These are phyloP conservation scores for Salvia sclarea DNA, from an alignment of 305 asterid species.

Conservation along the genomic window DNA sequence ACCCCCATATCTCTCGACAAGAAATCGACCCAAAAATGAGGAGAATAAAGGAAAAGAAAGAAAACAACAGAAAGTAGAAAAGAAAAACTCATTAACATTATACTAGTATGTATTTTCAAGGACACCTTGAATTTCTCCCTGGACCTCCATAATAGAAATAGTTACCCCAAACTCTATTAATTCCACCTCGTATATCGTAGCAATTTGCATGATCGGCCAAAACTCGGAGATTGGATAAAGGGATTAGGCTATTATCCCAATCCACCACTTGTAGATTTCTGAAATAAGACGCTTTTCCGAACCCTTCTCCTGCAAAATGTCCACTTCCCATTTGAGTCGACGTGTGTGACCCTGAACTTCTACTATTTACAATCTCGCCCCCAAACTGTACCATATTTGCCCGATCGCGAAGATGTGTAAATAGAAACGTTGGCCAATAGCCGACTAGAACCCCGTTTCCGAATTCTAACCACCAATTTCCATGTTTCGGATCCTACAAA, in stretches of 20 bases:
- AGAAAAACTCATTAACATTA: neutral
- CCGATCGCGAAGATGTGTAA: constrained; percentile 69
- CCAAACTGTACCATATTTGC: constrained; percentile 97
- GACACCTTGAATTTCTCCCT: constrained; percentile 83
- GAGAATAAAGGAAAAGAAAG: neutral
- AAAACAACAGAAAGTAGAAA: neutral
- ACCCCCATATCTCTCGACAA: constrained; percentile 24
- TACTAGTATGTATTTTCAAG: constrained; percentile 38
- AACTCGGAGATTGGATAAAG: constrained; percentile 69
- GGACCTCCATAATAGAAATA: constrained; percentile 99
- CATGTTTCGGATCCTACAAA: constrained; percentile 90
- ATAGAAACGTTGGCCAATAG: constrained; percentile 86
- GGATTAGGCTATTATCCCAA: constrained; percentile 82
- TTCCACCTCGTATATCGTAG: constrained; percentile 77
- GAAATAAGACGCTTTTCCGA: constrained; percentile 89
- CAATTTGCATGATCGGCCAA: constrained; percentile 83
- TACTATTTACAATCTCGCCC: constrained; percentile 78
- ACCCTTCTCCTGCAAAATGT: constrained; percentile 91
- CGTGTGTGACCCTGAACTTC: constrained; percentile 60
- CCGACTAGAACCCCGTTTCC: constrained; percentile 88
- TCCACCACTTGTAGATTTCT: constrained; percentile 85
- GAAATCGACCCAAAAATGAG: constrained; percentile 21
- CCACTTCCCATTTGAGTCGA: constrained; percentile 99
- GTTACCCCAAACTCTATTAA: constrained; percentile 87
- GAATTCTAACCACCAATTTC: constrained; percentile 96